A percentile compares a stretch with the other conserved stretches of the same genome.
phyloP scores from a whole-genome alignment of 208 protist genomes.

The Acanthamoeba polyphaga region DNA sequence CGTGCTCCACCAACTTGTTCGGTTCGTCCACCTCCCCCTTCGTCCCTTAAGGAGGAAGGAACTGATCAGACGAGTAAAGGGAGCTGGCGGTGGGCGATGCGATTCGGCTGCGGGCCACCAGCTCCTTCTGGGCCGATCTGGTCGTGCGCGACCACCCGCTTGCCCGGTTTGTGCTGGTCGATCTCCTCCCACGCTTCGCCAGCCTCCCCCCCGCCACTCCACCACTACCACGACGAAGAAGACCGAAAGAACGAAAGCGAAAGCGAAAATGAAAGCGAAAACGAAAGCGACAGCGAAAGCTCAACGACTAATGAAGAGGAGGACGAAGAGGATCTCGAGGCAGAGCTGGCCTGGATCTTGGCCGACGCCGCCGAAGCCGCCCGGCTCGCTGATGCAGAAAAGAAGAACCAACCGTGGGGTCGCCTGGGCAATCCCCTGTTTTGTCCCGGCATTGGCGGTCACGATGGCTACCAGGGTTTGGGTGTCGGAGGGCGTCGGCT shows the following conservation, averaged over 20 bases:
- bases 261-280: too few relatives aligned
- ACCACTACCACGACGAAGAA: too few relatives aligned
- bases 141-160: not conserved
- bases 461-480: not conserved
- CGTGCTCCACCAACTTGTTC: too few relatives aligned
- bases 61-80: not conserved
- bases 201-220: not conserved
- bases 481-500: not conserved
- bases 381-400: not conserved
- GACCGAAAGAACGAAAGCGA: not conserved
- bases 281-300: not conserved
- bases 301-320: not conserved
- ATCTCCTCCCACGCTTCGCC: not conserved
- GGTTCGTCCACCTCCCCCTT: too few relatives aligned
- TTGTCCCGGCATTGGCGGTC: too few relatives aligned
- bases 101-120: not conserved
- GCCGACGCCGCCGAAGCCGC: not conserved
- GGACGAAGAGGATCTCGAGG: not conserved
- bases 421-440: too few relatives aligned
- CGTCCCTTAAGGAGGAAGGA: too few relatives aligned
- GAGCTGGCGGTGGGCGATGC: not conserved
- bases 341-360: not conserved
- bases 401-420: too few relatives aligned
- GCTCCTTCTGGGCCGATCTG: not conserved
- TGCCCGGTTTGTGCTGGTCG: not conserved